A percentile compares a stretch with the other conserved stretches of the same genome.
These are phyloP conservation scores for Cylindrotheca fusiformis DNA, from an alignment of 108 stramenopile genomes.

Conservation along the genomic window DNA sequence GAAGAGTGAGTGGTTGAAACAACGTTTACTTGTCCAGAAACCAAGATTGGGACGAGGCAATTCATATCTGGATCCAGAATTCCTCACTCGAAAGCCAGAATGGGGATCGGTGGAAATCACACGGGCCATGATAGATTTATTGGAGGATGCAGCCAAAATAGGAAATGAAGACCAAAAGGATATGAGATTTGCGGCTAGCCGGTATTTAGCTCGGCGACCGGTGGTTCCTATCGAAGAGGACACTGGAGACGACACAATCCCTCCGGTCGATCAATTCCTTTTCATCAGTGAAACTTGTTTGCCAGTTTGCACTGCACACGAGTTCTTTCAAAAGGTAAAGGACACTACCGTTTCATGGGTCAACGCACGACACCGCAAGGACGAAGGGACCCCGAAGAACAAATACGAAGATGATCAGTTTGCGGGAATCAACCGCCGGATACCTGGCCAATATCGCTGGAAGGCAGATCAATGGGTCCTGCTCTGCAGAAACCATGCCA, in stretches of 20 bases:
- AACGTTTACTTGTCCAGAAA: constrained; percentile 59
- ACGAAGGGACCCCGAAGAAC: constrained; percentile 72
- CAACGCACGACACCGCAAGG: constrained; percentile 58
- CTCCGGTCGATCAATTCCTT: constrained; percentile 77
- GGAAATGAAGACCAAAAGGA: constrained; percentile 46
- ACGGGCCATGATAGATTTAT: constrained; percentile 84
- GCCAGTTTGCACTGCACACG: constrained; percentile 65
- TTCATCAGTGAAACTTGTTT: constrained; percentile 86
- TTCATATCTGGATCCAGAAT: constrained; percentile 46
- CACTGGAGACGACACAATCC: constrained; percentile 26
- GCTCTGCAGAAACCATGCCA: constrained; percentile 59
- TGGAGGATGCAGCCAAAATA: constrained; percentile 63
- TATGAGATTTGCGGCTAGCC: constrained; percentile 32
- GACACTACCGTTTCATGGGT: constrained; percentile 55
- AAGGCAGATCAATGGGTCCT: constrained; percentile 91
- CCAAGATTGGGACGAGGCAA: constrained; percentile 38
- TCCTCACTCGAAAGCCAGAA: constrained; percentile 60
- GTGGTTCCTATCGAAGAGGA: constrained; percentile 19
- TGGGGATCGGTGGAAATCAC: constrained; percentile 94
- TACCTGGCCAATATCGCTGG: constrained; percentile 74
- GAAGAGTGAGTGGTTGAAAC: constrained; percentile 57
- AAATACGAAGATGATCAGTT: constrained; percentile 87
- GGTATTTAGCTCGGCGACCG: constrained; percentile 30
- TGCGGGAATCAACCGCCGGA: constrained; percentile 52
- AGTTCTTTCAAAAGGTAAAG: constrained; percentile 27